Evolutionary conservation across 768 basidiomycete species (phyloP), one percentile per base, ranked within the genome.

Genomic region (Trametes coccinea): DNA sequence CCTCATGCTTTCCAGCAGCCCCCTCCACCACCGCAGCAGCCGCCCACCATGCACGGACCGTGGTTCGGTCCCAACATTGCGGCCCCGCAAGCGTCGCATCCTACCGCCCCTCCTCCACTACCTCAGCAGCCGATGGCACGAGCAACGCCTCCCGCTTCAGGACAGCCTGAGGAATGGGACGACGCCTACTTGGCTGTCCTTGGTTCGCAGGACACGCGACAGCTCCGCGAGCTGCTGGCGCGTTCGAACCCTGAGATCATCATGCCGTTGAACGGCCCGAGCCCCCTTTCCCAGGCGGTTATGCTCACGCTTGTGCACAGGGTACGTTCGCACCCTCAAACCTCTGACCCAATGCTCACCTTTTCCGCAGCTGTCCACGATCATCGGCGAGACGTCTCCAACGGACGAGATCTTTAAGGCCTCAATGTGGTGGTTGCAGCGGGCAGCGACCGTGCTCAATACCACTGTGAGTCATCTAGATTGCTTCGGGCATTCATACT

Each of bases 401-500:
- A 80, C 82, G 50, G 92, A 94, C 62, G 92, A 93, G 67, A 74
- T 82, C 5, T 93, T 92, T 82, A 92, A 92, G 75, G 84, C 82
- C 13, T 84, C 88, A 6, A 76, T 93, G 59, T 93, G 92, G 91
- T 94, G 92, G 92, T 76, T 94, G 66, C 90, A 93, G 70, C 86
- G 92, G 57, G 80, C 89, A 40, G 79, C 89, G 6, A 77, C 82
- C 13, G 79, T 87, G 34, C 81, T 93, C 64, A 89, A 88, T 69
- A 86, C 90, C 53, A 87, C 86, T 68, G 89, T 89, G 71, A 30
- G 81, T 77, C 4, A 29, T 30, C 49, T 47, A 56, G 40, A 8
- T 30, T 30, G 49, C 46, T 62, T 47, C 8, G 31, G 41, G 6
- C 40, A 13, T 10, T 57, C 11, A 14, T 49, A 8, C 14, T n/a